Base-by-base conservation (phyloP, 2,329 filamentous ascomycete species). In the Cordyceps fumosorosea region DNA sequence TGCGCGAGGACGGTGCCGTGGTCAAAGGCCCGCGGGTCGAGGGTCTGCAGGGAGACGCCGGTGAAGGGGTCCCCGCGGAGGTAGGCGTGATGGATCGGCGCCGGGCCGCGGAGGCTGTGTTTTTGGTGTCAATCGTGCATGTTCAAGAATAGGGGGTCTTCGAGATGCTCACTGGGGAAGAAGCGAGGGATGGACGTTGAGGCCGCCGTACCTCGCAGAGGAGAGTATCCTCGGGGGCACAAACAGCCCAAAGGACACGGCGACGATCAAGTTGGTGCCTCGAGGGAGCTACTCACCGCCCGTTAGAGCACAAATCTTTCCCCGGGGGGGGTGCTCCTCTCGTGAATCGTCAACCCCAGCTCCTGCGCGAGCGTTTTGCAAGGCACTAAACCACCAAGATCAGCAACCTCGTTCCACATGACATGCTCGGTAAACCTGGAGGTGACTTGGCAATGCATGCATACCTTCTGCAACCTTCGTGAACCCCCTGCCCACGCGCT, bases 121-220 rank as follows among this genome's bases (percentile, higher is more conserved):
- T 24, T n/a, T 18, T 18, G n/a, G 24, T 44, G 40, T 44, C 16
- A n/a, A 8, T 44, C 18, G 5, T 10, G 16, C 12, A 20, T 48
- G 14, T 16, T 18, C 1, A 50, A n/a, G 26, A 24, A 26, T 22
- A 45, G 29, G 26, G 20, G 37, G 16, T 12, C 24, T 32, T 4
- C 8, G 18, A 50, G 32, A 6, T 7, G 71, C 79, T 67, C 79
- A 90, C 87, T 95, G 89, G 4, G 93, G 93, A 16, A 99, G 82
- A 32, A 97, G 76, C 0, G 93, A 98, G 1, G 95, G 95, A 70
- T 99, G 95, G 2, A 99, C 82, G 74, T 99, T 99, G 3, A 99
- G 77, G 0, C 95, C 95, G 50, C 93, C 93, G 75, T 96, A 96
- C 68, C 83, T 84, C 26, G 89, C 84, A 1, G 77, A 77, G 24